Conservation (phyloP, 352 stramenopile genomes). For the Globisporangium apiculatum region DNA sequence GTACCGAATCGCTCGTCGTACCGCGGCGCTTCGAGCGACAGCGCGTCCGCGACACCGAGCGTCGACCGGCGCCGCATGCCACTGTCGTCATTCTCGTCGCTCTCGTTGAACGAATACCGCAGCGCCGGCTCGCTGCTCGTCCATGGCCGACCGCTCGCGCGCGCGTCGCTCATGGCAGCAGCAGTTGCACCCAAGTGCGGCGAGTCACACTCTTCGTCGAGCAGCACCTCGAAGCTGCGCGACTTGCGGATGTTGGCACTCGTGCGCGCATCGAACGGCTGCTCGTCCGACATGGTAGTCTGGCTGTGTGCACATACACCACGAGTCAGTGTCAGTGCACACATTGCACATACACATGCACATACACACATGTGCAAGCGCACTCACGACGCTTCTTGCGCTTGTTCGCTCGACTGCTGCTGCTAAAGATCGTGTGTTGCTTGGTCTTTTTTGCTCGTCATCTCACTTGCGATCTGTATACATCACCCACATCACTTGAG, state of each 20-base stretch:
- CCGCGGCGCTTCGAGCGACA: conserved; percentile 34
- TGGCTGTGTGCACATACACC: not conserved
- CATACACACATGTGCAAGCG: too few relatives aligned
- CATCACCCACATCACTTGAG: not conserved
- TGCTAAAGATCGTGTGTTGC: not conserved
- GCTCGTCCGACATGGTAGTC: conserved; percentile 1
- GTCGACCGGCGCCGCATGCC: conserved; percentile 12
- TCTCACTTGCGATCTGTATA: too few relatives aligned
- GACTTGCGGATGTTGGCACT: conserved; percentile 27
- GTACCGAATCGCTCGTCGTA: conserved; percentile 16
- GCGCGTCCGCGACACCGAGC: conserved; percentile 23
- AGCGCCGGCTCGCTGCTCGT: not conserved
- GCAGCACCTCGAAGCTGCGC: conserved; percentile 35
- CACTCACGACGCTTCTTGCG: too few relatives aligned
- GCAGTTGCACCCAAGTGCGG: not conserved
- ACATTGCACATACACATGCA: too few relatives aligned
- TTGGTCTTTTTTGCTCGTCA: too few relatives aligned
- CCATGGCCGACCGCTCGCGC: not conserved
- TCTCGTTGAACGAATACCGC: not conserved
- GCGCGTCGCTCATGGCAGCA: not conserved
- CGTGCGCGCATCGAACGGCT: not conserved
- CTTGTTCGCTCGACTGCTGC: not conserved
- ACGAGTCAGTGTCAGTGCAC: not conserved
- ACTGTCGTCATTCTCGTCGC: not conserved
- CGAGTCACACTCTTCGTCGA: conserved; percentile 14